Evolutionary conservation across 2,329 filamentous ascomycete species (phyloP), one percentile per base, ranked within the genome.

Genomic region (Ambrosiella xylebori): DNA sequence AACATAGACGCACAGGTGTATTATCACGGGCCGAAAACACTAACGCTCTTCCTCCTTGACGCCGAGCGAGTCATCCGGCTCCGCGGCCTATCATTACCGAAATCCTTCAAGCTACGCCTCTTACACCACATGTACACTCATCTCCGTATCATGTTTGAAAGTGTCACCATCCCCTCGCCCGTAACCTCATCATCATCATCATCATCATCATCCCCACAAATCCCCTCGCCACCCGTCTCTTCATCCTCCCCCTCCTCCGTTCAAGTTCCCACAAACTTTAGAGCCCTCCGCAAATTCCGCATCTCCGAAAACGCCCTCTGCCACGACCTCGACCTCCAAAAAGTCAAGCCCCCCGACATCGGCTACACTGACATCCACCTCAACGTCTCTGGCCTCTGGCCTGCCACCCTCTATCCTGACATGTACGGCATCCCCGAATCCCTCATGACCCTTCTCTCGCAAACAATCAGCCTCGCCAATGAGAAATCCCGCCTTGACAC

Each of bases 111-210:
- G 19, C 64, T 69, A 0, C 69, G 73, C 1, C 61, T 75, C 0
- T 63, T 76, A 0, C 73, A 75, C 59, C 73, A 75, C 59, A 73
- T 72, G 65, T 75, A 75, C 60, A 72, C 69, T 0, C 73, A 72
- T 54, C 65, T 73, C 3, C 68, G 73, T 0, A 68, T 76, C 0
- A 69, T 75, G 13, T 65, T 71, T 12, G 73, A 75, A 62, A 74
- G 71, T 44, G 65, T 66, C 27, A 64, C 65, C 0, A 49, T 65
- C 1, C 40, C 55, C 15, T 53, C 35, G 5, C 41, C 57, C 13
- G 58, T 62, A 5, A 13, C 37, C 6, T 8, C 12, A 13, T 17
- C 9, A 19, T 19, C 19, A 19, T 19, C 19, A 19, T 19, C 27
- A 27, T 27, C 27, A 27, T 27, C 27, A 2, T 27, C 27, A 27